Conservation (phyloP, 1,284 basidiomycete species). For the Boletellus sp. region DNA sequence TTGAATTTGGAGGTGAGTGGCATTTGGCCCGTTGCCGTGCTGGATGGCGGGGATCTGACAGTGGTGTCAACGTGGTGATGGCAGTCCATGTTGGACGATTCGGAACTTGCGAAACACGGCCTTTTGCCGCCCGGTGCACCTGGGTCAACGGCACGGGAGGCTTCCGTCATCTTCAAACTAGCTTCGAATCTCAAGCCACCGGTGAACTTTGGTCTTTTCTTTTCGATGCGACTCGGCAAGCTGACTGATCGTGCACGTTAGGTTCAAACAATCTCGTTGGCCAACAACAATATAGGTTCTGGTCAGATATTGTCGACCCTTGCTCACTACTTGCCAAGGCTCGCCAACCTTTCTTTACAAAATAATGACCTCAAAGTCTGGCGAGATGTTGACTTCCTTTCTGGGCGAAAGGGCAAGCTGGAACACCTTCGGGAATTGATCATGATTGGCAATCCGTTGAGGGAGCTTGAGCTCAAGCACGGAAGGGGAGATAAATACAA, state of each 20-base stretch:
- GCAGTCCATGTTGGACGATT: slow-evolving; percentile 62
- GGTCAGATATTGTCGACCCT: slow-evolving; percentile 54
- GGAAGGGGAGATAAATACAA: slow-evolving; percentile 58
- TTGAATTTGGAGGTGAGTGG: slow-evolving; percentile 74
- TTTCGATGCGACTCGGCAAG: slow-evolving; percentile 1
- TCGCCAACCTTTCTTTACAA: slow-evolving; percentile 81
- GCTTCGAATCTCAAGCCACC: slow-evolving; percentile 75
- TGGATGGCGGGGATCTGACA: slow-evolving; percentile 29
- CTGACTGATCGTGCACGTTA: slow-evolving; percentile 28
- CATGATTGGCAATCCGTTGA: slow-evolving; percentile 76
- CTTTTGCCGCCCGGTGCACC: slow-evolving; percentile 67
- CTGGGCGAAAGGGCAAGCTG: slow-evolving; percentile 58
- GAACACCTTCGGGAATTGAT: slow-evolving; percentile 72
- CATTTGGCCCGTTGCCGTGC: not conserved
- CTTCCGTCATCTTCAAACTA: slow-evolving; percentile 82
- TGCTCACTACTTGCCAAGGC: slow-evolving; percentile 62
- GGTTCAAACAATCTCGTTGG: slow-evolving; percentile 77
- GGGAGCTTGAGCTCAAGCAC: slow-evolving; percentile 57
- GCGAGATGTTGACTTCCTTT: slow-evolving; percentile 66
- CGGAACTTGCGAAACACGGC: slow-evolving; percentile 62
- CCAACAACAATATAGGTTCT: slow-evolving; percentile 49
- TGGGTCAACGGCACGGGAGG: slow-evolving; percentile 57
- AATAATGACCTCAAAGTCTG: slow-evolving; percentile 65
- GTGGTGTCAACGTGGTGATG: slow-evolving; percentile 29
- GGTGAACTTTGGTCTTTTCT: slow-evolving; percentile 37